These are phyloP conservation scores for Pleodorina starrii DNA, from an alignment of 139 green algal genomes.

Conservation along the genomic window DNA sequence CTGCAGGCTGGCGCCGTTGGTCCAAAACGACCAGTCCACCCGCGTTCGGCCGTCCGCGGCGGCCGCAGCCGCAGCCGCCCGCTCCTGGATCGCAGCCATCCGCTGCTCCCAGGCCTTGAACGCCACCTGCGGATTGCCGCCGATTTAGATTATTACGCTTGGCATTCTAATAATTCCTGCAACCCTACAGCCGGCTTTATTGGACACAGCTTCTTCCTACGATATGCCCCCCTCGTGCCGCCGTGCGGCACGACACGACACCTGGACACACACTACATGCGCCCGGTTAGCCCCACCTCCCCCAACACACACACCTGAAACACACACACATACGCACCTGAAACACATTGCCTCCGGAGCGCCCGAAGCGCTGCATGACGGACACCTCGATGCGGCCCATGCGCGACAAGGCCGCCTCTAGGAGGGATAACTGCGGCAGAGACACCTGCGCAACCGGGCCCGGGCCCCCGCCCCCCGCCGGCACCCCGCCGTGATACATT, in stretches of 20 bases:
- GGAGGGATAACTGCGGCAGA: slow-evolving; percentile 68
- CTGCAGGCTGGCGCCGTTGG: slow-evolving; percentile 15
- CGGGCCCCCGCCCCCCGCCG: too few relatives aligned
- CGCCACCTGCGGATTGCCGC: slow-evolving; percentile 53
- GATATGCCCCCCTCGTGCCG: too few relatives aligned
- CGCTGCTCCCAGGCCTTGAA: slow-evolving; percentile 58
- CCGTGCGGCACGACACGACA: too few relatives aligned
- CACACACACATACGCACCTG: too few relatives aligned
- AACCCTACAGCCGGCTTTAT: too few relatives aligned
- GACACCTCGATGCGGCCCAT: slow-evolving; percentile 70
- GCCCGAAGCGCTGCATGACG: slow-evolving; percentile 61
- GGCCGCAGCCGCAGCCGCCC: not conserved
- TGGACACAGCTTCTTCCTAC: too few relatives aligned
- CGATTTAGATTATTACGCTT: too few relatives aligned
- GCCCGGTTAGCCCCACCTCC: too few relatives aligned
- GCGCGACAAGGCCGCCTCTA: slow-evolving; percentile 61
- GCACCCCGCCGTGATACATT: not conserved
- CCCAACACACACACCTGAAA: too few relatives aligned
- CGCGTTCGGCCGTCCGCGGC: not conserved
- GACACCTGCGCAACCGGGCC: slow-evolving; percentile 62
- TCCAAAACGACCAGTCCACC: slow-evolving; percentile 47
- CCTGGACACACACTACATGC: too few relatives aligned
- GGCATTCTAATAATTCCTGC: too few relatives aligned
- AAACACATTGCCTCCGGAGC: slow-evolving; percentile 67
- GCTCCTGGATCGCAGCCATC: slow-evolving; percentile 12